Evolutionary conservation across 441 rosid genomes (phyloP), one percentile per base, ranked within the genome.

Genomic region (Daphne laureola): DNA sequence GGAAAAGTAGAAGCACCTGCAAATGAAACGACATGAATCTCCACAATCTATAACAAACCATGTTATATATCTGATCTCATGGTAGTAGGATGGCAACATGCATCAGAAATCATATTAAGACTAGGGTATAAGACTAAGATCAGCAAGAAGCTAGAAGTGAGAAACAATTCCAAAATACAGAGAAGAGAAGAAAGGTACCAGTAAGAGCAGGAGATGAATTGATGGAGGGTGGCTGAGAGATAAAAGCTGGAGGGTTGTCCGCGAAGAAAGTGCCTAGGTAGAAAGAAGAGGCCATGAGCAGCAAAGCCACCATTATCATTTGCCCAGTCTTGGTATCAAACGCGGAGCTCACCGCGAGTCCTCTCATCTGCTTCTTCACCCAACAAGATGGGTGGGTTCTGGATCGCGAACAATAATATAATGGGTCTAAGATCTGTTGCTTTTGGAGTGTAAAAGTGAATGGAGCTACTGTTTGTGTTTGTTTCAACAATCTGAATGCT

Each of bases 221-320:
- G 62, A 71, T 70, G 49, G 69, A 54, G 43, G 55, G n/a, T n/a
- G n/a, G 18, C 41, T 58, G 75, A 48, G 83, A 61, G 55, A 75
- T 51, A 66, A 69, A 73, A 61, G 74, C 55, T 43, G 80, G 73
- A 42, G 64, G 59, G 60, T 78, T 80, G 72, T 76, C 75, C 43
- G 90, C 90, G 57, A 87, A 85, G 49, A 90, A 83, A 55, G 89
- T 74, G 46, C 96, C 98, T 1, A 74, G 46, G 74, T 80, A 87
- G 65, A 87, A 85, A 17, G 98, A 90, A 8, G 76, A 92, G 38
- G 65, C 60, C 76, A 76, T 79, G 15, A 82, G 63, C 64, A 87
- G 36, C 54, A 81, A 74, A 9, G 81, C 77, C 59, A 67, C 70
- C 77, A 82, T 72, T 62, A 87, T 83, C 70, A 73, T 66, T 75